Percentiles rank a stretch among this genome's conserved stretches.
Conservation (phyloP, 2,329 filamentous ascomycete genomes). For the Fonsecaea multimorphosa region DNA sequence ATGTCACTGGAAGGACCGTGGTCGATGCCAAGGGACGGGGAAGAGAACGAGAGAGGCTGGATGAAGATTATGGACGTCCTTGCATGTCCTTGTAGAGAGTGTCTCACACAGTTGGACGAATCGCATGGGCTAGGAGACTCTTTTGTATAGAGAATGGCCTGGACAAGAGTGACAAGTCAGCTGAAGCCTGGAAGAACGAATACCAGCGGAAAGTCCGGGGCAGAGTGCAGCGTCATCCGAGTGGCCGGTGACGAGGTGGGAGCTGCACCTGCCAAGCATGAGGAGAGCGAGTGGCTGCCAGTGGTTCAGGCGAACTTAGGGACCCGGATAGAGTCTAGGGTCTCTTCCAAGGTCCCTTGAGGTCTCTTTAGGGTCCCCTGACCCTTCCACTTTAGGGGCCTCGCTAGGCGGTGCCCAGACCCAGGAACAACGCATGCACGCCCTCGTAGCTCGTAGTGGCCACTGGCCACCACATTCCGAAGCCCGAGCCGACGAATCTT, state of each 20-base stretch:
- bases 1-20: background rate
- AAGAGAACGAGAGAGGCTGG: conserved; percentile 7
- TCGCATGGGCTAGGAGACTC: conserved; percentile 9
- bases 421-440: background rate
- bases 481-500: conserved; percentile 12
- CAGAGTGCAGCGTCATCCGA: background rate
- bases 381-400: background rate
- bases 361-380: background rate
- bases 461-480: background rate
- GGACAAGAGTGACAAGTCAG: conserved; percentile 12
- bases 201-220: conserved; percentile 8
- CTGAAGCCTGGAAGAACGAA: conserved; percentile 16
- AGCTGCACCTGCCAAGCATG: conserved; percentile 1
- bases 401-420: background rate
- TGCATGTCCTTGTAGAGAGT: background rate
- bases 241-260: background rate
- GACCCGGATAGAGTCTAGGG: background rate
- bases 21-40: background rate
- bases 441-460: background rate
- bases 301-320: background rate
- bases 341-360: background rate
- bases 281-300: background rate
- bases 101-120: conserved; percentile 23
- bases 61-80: background rate
- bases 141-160: conserved; percentile 7